phyloP scores from a whole-genome alignment of 345 rosid genomes.

The Cardamine resedifolia region DNA sequence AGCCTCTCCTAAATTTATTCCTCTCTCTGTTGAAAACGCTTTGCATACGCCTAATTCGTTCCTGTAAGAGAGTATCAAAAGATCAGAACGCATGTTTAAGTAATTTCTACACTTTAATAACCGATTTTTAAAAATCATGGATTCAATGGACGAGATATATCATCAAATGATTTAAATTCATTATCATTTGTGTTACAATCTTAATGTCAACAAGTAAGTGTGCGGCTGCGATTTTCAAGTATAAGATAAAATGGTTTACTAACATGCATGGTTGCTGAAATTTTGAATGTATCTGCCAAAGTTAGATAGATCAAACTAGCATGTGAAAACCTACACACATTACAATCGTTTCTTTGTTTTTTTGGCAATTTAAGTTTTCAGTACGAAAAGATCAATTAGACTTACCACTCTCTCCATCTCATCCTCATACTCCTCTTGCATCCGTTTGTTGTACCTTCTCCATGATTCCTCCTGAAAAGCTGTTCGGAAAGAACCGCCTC shows the following conservation, averaged over 20 bases:
- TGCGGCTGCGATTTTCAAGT: neutral
- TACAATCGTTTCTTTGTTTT: neutral
- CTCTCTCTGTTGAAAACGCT: constrained; percentile 93
- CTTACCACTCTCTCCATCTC: constrained; percentile 98
- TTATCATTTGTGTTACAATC: neutral
- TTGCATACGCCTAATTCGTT: constrained; percentile 96
- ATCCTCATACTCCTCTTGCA: constrained; percentile 96
- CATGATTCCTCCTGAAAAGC: constrained; percentile 82
- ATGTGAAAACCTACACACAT: neutral
- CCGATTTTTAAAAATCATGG: neutral
- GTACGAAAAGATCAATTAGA: constrained; percentile 10
- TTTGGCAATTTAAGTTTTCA: neutral
- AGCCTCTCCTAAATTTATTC: constrained; percentile 64
- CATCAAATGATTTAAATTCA: neutral
- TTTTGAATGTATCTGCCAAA: neutral
- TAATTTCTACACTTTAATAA: neutral
- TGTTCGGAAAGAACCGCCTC: constrained; percentile 63
- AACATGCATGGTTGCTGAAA: neutral
- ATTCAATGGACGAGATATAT: neutral
- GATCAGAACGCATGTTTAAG: constrained; percentile 15
- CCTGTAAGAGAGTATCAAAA: constrained; percentile 46
- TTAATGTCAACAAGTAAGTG: neutral
- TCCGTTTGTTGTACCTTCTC: constrained; percentile 81
- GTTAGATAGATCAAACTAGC: neutral
- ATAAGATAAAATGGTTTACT: neutral